Evolutionary conservation across 2,329 filamentous ascomycete genomes (phyloP), one percentile per base, ranked within the genome.

Genomic region (Ophiostoma triangulosporum): DNA sequence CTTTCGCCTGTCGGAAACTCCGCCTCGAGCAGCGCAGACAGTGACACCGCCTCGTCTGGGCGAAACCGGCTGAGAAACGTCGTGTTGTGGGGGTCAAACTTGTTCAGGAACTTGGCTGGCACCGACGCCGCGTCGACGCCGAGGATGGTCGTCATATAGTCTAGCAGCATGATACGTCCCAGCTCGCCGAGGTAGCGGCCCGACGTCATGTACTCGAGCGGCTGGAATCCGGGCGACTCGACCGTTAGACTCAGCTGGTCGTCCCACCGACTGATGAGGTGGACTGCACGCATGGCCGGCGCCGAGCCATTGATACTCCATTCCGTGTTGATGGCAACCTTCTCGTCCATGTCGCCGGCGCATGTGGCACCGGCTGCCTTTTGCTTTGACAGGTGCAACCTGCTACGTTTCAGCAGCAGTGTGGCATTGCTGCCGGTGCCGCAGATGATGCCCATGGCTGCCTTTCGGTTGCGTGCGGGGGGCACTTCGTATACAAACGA

Each of bases 381-480:
- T 3, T 71, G 67, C 64, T 91, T 91, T 54, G 73, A 75, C 8
- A 75, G 70, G 57, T 84, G 59, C 17, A 93, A 70, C 54, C 73
- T 75, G 48, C 68, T 74, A 50, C 84, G 68, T 59, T 75, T 78
- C 64, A 93, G 76, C 0, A 85, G 81, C 38, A 91, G 81, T 1
- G 87, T 91, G 2, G 87, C 86, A 62, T 91, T 91, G 63, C 83
- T 84, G 4, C 87, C 87, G 0, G 86, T 91, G 11, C 86, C 87
- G 33, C 88, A 83, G 57, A 93, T 90, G 20, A 91, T 73, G 5
- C 84, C 85, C 84, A 91, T 90, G 27, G 76, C 78, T 3, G 86
- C 83, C 57, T 82, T 79, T 57, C 79, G 83, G 55, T 77, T 75
- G 0, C 71, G 68, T 14, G 75, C 68, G 17, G 78, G 77, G 59